These are phyloP conservation scores for Pseudomassariella vexata DNA, from an alignment of 2,329 filamentous ascomycete species.

Conservation along the genomic window DNA sequence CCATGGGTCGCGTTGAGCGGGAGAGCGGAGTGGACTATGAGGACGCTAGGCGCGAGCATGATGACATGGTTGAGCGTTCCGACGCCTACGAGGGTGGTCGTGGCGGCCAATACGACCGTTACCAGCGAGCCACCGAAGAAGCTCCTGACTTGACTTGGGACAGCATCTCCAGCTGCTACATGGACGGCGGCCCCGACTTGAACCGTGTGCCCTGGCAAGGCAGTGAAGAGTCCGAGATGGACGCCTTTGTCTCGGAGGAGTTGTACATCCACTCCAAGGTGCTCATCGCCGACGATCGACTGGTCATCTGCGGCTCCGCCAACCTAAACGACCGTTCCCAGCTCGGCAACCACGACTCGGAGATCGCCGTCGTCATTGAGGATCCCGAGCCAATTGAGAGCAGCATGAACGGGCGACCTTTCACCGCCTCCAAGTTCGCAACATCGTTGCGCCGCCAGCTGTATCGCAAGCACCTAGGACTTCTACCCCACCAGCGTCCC, in stretches of 20 bases:
- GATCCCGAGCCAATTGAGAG: constrained; percentile 66
- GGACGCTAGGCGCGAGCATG: constrained; percentile 58
- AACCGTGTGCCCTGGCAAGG: constrained; percentile 51
- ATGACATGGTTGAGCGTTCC: constrained; percentile 42
- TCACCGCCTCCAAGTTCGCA: constrained; percentile 68
- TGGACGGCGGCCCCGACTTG: constrained; percentile 70
- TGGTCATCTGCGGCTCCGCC: constrained; percentile 78
- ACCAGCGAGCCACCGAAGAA: constrained; percentile 63
- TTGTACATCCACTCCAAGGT: constrained; percentile 79
- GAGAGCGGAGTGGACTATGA: constrained; percentile 63
- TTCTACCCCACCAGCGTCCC: constrained; percentile 68
- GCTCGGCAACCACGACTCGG: constrained; percentile 76
- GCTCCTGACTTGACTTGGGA: constrained; percentile 60
- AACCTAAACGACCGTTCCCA: constrained; percentile 92
- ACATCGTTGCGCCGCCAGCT: constrained; percentile 76
- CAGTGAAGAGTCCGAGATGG: constrained; percentile 47
- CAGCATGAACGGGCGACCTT: constrained; percentile 67
- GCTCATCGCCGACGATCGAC: constrained; percentile 79
- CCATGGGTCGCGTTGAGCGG: constrained; percentile 56
- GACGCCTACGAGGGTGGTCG: constrained; percentile 25
- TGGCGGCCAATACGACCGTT: constrained; percentile 55
- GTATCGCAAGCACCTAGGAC: constrained; percentile 86
- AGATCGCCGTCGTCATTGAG: constrained; percentile 85
- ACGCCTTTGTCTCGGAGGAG: constrained; percentile 61
- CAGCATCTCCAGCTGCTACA: constrained; percentile 74